Conservation (phyloP, 176 grass and related monocot species). For the Carex parvula region DNA sequence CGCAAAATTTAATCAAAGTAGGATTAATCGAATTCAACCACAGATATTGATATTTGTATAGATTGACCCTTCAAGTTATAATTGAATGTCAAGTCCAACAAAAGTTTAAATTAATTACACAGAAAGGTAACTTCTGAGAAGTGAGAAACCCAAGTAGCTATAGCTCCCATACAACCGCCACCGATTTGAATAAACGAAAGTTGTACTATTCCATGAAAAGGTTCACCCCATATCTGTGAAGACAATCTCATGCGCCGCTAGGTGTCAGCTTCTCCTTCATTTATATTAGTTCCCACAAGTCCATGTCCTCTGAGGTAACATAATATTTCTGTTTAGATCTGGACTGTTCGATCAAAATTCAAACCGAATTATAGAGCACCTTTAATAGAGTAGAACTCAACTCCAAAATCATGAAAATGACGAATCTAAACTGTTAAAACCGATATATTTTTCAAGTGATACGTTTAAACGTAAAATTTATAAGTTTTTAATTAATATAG, state of each 20-base stretch:
- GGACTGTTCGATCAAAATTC: too few relatives aligned
- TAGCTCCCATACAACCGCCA: constrained; percentile 1
- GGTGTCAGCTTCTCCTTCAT: neutral
- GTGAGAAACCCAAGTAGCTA: neutral
- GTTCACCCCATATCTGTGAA: neutral
- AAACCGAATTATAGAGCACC: too few relatives aligned
- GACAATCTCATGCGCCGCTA: neutral
- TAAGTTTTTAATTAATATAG: too few relatives aligned
- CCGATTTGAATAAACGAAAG: constrained; percentile 9
- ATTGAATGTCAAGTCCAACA: neutral
- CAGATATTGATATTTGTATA: neutral
- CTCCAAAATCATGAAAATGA: too few relatives aligned
- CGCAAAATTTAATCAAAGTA: neutral
- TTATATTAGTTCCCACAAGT: neutral
- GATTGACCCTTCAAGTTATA: neutral
- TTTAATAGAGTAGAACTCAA: too few relatives aligned
- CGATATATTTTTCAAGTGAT: too few relatives aligned
- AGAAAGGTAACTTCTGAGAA: neutral
- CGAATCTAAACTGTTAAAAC: too few relatives aligned
- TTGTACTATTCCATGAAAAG: neutral
- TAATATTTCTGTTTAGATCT: too few relatives aligned
- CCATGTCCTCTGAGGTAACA: too few relatives aligned
- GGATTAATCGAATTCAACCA: neutral
- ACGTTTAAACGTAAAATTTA: too few relatives aligned
- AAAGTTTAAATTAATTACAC: neutral